Base-by-base conservation (phyloP, 257 asterid genomes). In the Salvia splendens region DNA sequence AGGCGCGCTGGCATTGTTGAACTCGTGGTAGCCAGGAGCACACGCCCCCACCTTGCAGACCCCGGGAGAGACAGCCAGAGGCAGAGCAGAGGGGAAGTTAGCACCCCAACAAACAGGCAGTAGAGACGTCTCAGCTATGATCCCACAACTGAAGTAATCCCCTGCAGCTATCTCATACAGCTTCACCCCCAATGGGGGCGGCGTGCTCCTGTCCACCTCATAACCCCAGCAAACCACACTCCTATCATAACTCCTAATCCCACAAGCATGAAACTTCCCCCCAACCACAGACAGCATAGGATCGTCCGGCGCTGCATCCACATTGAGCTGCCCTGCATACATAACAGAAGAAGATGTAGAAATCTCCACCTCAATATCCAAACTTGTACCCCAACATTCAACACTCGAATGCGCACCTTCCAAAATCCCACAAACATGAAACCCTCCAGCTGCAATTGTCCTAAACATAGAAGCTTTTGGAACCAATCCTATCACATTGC, bases 371-470 rank as follows among this genome's bases (percentile, higher is more conserved):
- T 89, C 95, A 46, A 81, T 75, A 72, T 80, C 84, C 73, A 89
- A 73, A 74, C 95, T 85, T 42, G 77, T 84, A 10, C 98, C 98
- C 95, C 95, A 87, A 69, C 98, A 92, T 59, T 72, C 55, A 15
- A 82, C 89, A 12, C 75, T 73, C 3, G 96, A 79, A 68, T 73
- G 68, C 41, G 69, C 68, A 50, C 85, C 95, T 59, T 85, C 95
- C 41, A 84, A 38, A 70, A 89, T 89, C 76, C 98, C 98, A 75
- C 98, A 92, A 20, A 92, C 92, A 72, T 92, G 98, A 79, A 73
- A 85, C 5, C 96, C 98, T n/a, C 98, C 98, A 0, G 98, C 95
- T 15, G 92, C 89, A 60, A 92, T 87, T 72, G 78, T 87, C 65
- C 69, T 60, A 61, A 92, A 92, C 75, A 69, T 83, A 70, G 69